Base-by-base conservation (phyloP, 2,329 filamentous ascomycete genomes). In the Fusarium haematococcum region DNA sequence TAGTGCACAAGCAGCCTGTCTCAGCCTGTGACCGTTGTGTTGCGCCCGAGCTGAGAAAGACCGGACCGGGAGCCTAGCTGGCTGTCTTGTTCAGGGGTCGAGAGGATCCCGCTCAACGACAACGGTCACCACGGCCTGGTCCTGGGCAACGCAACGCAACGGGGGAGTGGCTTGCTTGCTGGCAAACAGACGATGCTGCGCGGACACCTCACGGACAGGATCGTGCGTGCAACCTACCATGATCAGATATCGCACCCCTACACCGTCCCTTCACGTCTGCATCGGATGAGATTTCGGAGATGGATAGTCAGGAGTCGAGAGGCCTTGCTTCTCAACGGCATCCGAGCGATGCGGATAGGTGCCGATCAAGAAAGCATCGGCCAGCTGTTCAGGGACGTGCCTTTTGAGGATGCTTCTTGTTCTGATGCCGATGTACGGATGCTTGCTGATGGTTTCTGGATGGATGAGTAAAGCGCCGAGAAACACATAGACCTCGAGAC, bases 1-100 rank as follows among this genome's bases (percentile, higher is more conserved):
- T 77, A 66, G 74, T 71, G 64, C 70, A 45, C 43, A 67, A 73
- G 73, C 67, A 65, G 68, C 69, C 63, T 74, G 76, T 76, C 76
- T 77, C 76, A 78, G 68, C 73, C 73, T 77, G 70, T 75, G 71
- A 71, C 76, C 68, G 76, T 78, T 71, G 56, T 63, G 61, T 75
- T 74, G 69, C 68, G 75, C 69, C 67, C 68, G 52, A 75, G 69
- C 73, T 75, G 70, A 71, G 54, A 61, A 37, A 62, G 43, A 45
- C 63, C 67, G 65, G 63, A 59, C 63, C 65, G 64, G 60, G 67
- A 54, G 57, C 50, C 52, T 65, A 64, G 58, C 48, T 71, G 62
- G 54, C 59, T 71, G 66, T 63, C 35, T 35, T 59, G 45, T 35
- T 59, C 68, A 71, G 68, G 67, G 63, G 58, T 39, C 30, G 45